These are phyloP conservation scores for Arxiozyma heterogenica DNA, from an alignment of 1,139 yeast species.

Conservation along the genomic window DNA sequence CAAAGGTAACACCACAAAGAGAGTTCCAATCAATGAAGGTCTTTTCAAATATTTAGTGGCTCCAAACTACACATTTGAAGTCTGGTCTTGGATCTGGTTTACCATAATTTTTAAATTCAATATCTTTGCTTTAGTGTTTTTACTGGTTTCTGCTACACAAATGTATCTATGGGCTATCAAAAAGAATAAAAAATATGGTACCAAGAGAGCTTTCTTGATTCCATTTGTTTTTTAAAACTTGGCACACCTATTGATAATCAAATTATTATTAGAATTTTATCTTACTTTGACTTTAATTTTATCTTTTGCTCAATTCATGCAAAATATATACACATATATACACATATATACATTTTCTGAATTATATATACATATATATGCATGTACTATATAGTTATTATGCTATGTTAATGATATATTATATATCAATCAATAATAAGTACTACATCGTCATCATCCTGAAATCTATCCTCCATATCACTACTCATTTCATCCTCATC, in stretches of 20 bases:
- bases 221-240: slow-evolving; percentile 31
- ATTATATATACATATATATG: not conserved
- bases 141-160: slow-evolving; percentile 61
- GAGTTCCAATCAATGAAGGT: slow-evolving; percentile 37
- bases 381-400: not conserved
- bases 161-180: slow-evolving; percentile 63
- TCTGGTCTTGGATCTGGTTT: slow-evolving; percentile 61
- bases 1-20: slow-evolving; percentile 31
- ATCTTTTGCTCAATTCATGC: not conserved
- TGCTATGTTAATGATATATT: not conserved
- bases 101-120: slow-evolving; percentile 61
- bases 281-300: not conserved
- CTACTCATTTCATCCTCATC: slow-evolving; percentile 7
- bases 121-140: slow-evolving; percentile 65
- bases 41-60: slow-evolving; percentile 35
- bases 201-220: slow-evolving; percentile 32
- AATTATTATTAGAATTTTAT: too few species aligned
- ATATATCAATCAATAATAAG: slow-evolving; percentile 14
- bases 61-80: slow-evolving; percentile 90
- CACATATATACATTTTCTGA: not conserved
- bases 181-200: slow-evolving; percentile 45
- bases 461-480: slow-evolving; percentile 9
- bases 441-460: slow-evolving; percentile 18
- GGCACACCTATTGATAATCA: not conserved
- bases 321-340: not conserved